phyloP scores from a whole-genome alignment of 345 rosid genomes.

The Hibiscus syriacus region DNA sequence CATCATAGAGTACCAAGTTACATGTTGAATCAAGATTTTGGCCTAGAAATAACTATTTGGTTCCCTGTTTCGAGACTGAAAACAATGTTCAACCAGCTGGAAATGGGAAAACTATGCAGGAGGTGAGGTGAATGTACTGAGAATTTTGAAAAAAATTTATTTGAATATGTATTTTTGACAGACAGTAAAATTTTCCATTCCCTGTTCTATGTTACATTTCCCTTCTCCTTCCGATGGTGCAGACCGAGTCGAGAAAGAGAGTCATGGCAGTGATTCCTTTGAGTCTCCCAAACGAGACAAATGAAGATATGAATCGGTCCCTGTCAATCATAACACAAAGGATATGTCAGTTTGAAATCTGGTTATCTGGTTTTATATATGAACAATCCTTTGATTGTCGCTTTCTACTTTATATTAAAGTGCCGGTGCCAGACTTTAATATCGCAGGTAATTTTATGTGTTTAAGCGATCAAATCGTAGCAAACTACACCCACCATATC shows the following conservation, averaged over 20 bases:
- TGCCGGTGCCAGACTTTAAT: not conserved
- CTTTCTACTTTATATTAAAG: too few relatives aligned
- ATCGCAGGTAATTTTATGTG: not conserved
- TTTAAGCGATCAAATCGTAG: not conserved
- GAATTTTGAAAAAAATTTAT: not conserved
- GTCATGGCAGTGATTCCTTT: conserved; percentile 42
- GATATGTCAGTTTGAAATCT: not conserved
- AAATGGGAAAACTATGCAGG: not conserved
- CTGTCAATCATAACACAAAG: conserved; percentile 3
- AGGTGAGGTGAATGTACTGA: not conserved
- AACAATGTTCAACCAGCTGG: not conserved
- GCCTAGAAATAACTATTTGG: not conserved
- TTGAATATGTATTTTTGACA: not conserved
- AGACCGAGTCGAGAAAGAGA: not conserved
- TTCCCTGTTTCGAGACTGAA: not conserved
- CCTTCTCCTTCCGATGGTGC: not conserved
- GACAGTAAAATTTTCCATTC: not conserved
- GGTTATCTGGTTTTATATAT: not conserved
- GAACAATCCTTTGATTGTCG: not conserved
- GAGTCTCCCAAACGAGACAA: conserved; percentile 60
- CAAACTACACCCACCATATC: conserved; percentile 72
- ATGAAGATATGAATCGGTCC: conserved; percentile 55
- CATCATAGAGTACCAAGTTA: not conserved
- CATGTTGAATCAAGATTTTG: not conserved
- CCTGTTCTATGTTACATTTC: not conserved